Evolutionary conservation across 2,329 filamentous ascomycete species (phyloP), one percentile per base, ranked within the genome.

Genomic region (Sodiomyces alkalinus): DNA sequence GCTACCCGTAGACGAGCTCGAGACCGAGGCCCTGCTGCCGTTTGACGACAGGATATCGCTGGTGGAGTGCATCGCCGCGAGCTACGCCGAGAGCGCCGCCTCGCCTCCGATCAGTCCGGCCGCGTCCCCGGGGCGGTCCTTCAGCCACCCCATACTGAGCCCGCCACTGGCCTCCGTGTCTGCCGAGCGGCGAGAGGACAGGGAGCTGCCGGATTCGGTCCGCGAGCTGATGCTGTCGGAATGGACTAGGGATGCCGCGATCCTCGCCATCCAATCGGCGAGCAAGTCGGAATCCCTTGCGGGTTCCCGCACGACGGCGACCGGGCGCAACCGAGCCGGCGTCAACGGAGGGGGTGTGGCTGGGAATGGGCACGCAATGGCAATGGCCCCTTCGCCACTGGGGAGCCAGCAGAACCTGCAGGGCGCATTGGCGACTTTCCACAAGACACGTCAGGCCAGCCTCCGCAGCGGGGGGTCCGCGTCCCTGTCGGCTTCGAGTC

Each of bases 231-330:
- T 94, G 68, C 56, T 83, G 32, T 60, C 68, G 13, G 70, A 80
- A 26, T 94, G 87, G 87, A 78, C 73, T 21, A 74, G 75, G 44
- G 85, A 92, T 14, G 55, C 61, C 10, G 80, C 79, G 18, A 57
- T 90, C 29, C 68, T 74, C 8, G 62, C 69, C 20, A 64, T 81
- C 27, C 72, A 79, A 33, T 71, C 80, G 31, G 68, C 63, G 27
- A 74, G 74, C 41, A 80, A 76, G 41, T 71, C 80, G 1, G 68
- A 70, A 9, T 92, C 83, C 4, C 56, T 92, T 30, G 80, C 62
- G 30, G 83, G 82, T 14, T 92, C 83, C 3, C 73, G 70, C 37
- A 64, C 68, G 2, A 63, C 60, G 30, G 60, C 48, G 12, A 65
- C 63, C 9, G 56, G 45, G 41, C 60, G 54, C 26, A 66, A 67